These are phyloP conservation scores for Plicaturopsis crispa DNA, from an alignment of 768 basidiomycete species.

Conservation along the genomic window DNA sequence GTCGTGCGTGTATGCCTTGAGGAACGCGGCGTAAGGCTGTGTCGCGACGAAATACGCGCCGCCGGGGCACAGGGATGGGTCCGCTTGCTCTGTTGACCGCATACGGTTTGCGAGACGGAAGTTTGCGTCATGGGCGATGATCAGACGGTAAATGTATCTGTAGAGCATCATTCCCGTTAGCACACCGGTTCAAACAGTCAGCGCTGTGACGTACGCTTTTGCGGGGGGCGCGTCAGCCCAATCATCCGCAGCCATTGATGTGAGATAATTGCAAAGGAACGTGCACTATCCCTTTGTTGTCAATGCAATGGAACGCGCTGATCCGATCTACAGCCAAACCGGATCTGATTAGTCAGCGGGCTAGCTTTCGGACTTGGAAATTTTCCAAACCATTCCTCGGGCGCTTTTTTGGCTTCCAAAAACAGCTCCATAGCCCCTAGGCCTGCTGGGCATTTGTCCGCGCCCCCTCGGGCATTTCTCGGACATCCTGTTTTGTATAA, in stretches of 20 bases:
- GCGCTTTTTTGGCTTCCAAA: too few species aligned
- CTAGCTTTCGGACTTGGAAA: too few species aligned
- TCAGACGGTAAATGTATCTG: not conserved
- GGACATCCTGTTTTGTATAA: too few species aligned
- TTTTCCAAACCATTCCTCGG: too few species aligned
- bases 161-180: not conserved
- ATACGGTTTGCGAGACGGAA: constrained; percentile 17
- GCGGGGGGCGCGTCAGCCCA: not conserved
- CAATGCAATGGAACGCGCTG: too few species aligned
- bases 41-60: constrained; percentile 15
- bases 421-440: too few species aligned
- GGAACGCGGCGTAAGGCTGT: constrained; percentile 7
- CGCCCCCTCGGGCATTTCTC: too few species aligned
- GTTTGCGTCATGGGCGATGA: constrained; percentile 13
- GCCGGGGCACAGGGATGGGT: constrained; percentile 17
- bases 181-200: not conserved
- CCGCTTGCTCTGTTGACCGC: constrained; percentile 15
- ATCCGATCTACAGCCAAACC: too few species aligned
- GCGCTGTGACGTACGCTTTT: not conserved
- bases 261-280: not conserved
- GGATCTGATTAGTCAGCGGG: too few species aligned
- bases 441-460: too few species aligned
- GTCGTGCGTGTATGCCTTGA: constrained; percentile 6
- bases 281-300: too few species aligned
- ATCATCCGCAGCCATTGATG: not conserved